These are phyloP conservation scores for Vaccinium myrtillus DNA, from an alignment of 148 eudicot genomes.

Conservation along the genomic window DNA sequence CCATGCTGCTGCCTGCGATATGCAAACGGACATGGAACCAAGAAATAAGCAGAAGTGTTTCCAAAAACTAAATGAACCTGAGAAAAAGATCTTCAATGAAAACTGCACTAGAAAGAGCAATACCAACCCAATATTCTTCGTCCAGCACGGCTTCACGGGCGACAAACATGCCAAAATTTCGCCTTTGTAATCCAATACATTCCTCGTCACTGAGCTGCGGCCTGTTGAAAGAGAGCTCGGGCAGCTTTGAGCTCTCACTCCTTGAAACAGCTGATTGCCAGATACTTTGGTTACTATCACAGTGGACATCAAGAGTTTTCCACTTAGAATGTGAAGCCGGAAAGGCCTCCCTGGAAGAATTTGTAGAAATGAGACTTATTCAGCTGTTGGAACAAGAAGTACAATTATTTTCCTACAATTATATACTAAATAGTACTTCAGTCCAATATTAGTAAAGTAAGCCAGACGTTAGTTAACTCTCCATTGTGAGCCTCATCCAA, in stretches of 20 bases:
- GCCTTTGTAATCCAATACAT: constrained; percentile 38
- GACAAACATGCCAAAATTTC: constrained; percentile 56
- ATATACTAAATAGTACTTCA: not conserved
- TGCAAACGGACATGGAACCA: constrained; percentile 20
- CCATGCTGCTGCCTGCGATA: constrained; percentile 82
- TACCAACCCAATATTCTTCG: constrained; percentile 84
- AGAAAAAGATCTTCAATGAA: not conserved
- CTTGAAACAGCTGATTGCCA: constrained; percentile 40
- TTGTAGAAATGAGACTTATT: constrained; percentile 8
- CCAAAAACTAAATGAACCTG: constrained; percentile 6
- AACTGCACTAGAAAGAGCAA: constrained; percentile 15
- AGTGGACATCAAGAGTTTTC: constrained; percentile 64
- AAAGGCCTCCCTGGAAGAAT: constrained; percentile 39
- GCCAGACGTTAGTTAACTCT: not conserved
- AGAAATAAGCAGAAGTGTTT: constrained; percentile 20
- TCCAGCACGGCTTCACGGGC: constrained; percentile 77
- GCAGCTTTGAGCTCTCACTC: constrained; percentile 43
- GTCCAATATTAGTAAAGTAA: not conserved
- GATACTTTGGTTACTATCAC: constrained; percentile 46
- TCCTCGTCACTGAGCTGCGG: constrained; percentile 63
- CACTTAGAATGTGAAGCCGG: constrained; percentile 37
- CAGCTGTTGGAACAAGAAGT: not conserved
- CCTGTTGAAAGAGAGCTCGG: constrained; percentile 60
- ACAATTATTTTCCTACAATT: not conserved
- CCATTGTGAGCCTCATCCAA: not conserved